Percentiles rank a stretch among this genome's conserved stretches.
Conservation (phyloP, 139 green algal species). For the Microglena sp. region DNA sequence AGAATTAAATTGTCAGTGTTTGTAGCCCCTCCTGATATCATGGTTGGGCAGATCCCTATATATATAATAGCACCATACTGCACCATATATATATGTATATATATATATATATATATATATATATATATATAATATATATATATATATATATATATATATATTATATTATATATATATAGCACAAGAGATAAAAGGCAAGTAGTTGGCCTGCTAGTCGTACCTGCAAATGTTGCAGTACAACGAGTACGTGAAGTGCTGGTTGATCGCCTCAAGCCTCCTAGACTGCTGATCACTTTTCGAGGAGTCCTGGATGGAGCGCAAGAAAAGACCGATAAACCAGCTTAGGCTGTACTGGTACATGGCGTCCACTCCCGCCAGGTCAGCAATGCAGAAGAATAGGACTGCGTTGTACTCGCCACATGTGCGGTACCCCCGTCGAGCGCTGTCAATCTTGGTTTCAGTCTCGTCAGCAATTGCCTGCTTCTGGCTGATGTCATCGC, state of each 20-base stretch:
- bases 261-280: constrained; percentile 44
- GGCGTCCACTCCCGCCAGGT: constrained; percentile 44
- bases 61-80: no score
- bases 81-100: no score
- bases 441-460: constrained; percentile 46
- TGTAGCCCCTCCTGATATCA: no score
- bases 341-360: constrained; percentile 54
- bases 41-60: no score
- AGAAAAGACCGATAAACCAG: constrained; percentile 51
- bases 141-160: no score
- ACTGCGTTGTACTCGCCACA: constrained; percentile 45
- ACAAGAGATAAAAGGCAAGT: no score
- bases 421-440: constrained; percentile 40
- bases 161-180: no score
- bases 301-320: constrained; percentile 26
- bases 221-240: constrained; percentile 68
- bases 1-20: no score
- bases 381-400: constrained; percentile 61
- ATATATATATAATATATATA: no score
- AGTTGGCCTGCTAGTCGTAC: no score
- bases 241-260: constrained; percentile 62
- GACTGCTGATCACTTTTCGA: constrained; percentile 12
- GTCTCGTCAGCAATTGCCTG: constrained; percentile 55
- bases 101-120: no score
- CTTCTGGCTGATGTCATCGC: constrained; percentile 63